Conservation (phyloP, 768 basidiomycete species). For the Hypholoma sublateritium region DNA sequence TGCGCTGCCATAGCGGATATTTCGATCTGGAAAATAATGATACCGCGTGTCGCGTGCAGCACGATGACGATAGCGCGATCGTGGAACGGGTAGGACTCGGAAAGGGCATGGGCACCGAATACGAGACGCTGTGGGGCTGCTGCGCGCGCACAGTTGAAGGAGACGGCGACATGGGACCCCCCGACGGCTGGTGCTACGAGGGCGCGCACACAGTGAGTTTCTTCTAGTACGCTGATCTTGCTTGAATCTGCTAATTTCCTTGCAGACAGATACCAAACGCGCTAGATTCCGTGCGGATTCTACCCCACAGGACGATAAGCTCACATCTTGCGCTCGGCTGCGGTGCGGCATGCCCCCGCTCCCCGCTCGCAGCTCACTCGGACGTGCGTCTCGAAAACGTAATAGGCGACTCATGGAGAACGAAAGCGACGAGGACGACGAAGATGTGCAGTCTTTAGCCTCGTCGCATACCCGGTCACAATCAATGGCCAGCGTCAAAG, state of each 20-base stretch:
- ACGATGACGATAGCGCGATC: constrained; percentile 80
- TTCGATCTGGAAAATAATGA: constrained; percentile 77
- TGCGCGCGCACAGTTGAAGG: constrained; percentile 73
- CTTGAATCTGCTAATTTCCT: not conserved
- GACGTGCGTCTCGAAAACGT: constrained; percentile 29
- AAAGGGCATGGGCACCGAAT: constrained; percentile 31
- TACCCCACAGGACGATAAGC: constrained; percentile 63
- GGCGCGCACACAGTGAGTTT: constrained; percentile 71
- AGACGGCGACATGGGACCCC: constrained; percentile 79
- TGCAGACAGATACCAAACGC: constrained; percentile 68
- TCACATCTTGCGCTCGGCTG: constrained; percentile 54
- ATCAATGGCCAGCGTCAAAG: constrained; percentile 10
- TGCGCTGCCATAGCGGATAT: constrained; percentile 70
- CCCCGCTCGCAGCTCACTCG: constrained; percentile 15
- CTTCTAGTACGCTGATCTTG: constrained; percentile 8
- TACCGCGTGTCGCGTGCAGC: constrained; percentile 64
- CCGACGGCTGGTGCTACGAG: constrained; percentile 87
- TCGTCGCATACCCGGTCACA: constrained; percentile 12
- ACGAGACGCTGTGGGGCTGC: constrained; percentile 68
- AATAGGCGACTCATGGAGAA: constrained; percentile 19
- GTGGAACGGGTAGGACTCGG: constrained; percentile 56
- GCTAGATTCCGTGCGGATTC: constrained; percentile 81
- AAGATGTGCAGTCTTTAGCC: constrained; percentile 7
- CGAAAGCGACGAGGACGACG: constrained; percentile 6
- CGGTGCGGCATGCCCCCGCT: constrained; percentile 51